A percentile compares a stretch with the other conserved stretches of the same genome.
Conservation (phyloP, 73 alveolate species). For the Breviolum minutum region DNA sequence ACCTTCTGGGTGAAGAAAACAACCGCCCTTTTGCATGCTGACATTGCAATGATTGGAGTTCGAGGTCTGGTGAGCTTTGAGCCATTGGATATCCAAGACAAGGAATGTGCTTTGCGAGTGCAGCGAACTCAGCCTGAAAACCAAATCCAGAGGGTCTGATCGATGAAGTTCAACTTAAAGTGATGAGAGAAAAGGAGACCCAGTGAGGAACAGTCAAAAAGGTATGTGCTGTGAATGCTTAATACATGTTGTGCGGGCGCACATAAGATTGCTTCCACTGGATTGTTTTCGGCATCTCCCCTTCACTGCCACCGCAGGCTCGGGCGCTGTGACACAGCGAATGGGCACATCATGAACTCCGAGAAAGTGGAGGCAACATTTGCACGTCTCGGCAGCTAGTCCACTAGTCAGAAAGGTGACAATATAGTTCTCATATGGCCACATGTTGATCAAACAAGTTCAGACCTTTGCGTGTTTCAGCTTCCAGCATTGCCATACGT, state of each 20-base stretch:
- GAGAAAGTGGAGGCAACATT: slow-evolving; percentile 59
- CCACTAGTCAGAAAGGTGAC: not conserved
- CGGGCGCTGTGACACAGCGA: slow-evolving; percentile 82
- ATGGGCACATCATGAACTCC: slow-evolving; percentile 79
- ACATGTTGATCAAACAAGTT: too few relatives aligned
- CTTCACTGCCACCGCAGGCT: not conserved
- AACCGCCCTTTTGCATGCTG: not conserved
- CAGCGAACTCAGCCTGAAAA: not conserved
- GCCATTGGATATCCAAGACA: slow-evolving; percentile 91
- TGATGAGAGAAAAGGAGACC: too few relatives aligned
- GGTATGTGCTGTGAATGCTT: not conserved
- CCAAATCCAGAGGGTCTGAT: not conserved
- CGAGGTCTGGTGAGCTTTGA: slow-evolving; percentile 76
- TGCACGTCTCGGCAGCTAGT: not conserved
- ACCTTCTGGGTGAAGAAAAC: not conserved
- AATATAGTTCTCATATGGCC: too few relatives aligned
- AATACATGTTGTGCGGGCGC: not conserved
- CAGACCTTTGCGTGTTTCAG: not conserved
- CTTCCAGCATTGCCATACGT: not conserved
- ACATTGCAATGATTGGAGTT: not conserved
- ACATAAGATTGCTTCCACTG: not conserved
- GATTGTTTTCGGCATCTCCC: not conserved
- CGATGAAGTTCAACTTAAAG: not conserved
- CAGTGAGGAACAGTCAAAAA: too few relatives aligned
- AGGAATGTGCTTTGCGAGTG: slow-evolving; percentile 88